Conservation (phyloP, 176 grass and related monocot species). For the Musa troglodytarum region DNA sequence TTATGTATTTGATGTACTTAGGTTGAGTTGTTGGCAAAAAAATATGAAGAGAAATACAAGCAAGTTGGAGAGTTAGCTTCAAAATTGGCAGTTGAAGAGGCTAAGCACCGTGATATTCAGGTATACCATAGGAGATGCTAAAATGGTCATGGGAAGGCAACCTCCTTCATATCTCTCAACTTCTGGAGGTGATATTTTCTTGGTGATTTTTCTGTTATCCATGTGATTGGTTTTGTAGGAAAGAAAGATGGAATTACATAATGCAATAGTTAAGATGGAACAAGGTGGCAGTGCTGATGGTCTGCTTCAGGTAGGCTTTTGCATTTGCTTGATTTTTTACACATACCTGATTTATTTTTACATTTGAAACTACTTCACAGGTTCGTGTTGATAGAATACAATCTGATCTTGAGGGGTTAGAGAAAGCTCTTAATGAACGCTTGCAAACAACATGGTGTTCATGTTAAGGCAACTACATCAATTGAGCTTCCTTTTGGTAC, state of each 20-base stretch:
- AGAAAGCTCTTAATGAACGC: slow-evolving; percentile 82
- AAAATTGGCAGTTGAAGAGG: slow-evolving; percentile 80
- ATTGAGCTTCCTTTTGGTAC: slow-evolving; percentile 91
- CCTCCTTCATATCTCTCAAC: background rate
- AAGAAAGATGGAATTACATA: slow-evolving; percentile 87
- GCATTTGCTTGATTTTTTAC: slow-evolving; percentile 11
- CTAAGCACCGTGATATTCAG: slow-evolving; percentile 78
- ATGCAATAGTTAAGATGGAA: slow-evolving; percentile 94
- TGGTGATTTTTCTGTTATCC: slow-evolving; percentile 2
- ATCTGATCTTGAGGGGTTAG: slow-evolving; percentile 89
- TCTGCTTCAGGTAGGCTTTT: slow-evolving; percentile 77
- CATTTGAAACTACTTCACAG: slow-evolving; percentile 29
- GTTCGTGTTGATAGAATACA: slow-evolving; percentile 97
- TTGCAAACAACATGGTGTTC: slow-evolving; percentile 77
- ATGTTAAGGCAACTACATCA: slow-evolving; percentile 69
- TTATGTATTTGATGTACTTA: slow-evolving; percentile 23
- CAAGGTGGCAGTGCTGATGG: slow-evolving; percentile 97
- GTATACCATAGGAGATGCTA: slow-evolving; percentile 30
- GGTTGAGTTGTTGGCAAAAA: slow-evolving; percentile 88
- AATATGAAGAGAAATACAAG: slow-evolving; percentile 99
- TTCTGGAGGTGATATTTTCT: slow-evolving; percentile 5
- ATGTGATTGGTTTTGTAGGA: slow-evolving; percentile 48
- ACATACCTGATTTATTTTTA: slow-evolving; percentile 7
- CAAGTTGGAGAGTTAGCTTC: slow-evolving; percentile 91
- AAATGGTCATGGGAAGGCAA: background rate